Evolutionary conservation across 192 early-diverging fungal genomes (phyloP).

Genomic region (Linnemannia schmuckeri): DNA sequence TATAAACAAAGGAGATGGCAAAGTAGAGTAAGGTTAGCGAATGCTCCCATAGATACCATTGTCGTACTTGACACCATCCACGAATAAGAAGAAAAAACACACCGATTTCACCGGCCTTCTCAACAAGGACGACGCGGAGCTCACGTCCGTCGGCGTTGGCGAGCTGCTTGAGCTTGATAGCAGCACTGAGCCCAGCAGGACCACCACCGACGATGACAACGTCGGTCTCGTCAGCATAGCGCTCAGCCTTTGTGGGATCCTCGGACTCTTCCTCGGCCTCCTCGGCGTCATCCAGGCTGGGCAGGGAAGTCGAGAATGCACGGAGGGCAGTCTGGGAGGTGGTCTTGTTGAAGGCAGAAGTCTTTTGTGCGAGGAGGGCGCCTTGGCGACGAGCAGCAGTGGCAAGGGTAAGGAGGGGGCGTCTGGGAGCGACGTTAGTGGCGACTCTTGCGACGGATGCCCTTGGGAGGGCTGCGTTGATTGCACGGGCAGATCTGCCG

Average conservation of each 20-base stretch:
- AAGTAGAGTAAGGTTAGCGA: neutral
- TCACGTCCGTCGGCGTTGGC: conserved; percentile 88
- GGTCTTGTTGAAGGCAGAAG: conserved; percentile 5
- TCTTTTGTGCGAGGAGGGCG: neutral
- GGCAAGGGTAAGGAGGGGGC: conserved; percentile 40
- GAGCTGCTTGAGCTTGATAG: conserved; percentile 93
- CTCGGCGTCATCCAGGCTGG: conserved; percentile 26
- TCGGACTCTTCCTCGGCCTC: conserved; percentile 60
- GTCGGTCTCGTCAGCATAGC: conserved; percentile 90
- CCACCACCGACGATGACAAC: conserved; percentile 97
- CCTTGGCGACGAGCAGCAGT: conserved; percentile 31
- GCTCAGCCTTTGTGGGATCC: conserved; percentile 67
- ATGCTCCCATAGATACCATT: neutral
- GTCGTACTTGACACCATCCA: neutral
- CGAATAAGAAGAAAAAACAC: conserved; percentile 9
- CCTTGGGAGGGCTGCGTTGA: conserved; percentile 28
- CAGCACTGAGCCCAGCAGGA: conserved; percentile 94
- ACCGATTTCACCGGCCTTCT: conserved; percentile 96
- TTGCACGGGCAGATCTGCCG: conserved; percentile 43
- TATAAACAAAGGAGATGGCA: conserved; percentile 21
- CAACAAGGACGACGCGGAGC: conserved; percentile 89
- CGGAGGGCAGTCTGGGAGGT: conserved; percentile 24
- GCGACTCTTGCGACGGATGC: conserved; percentile 18
- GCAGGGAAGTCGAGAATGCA: conserved; percentile 45
- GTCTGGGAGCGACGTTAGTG: conserved; percentile 29